Conservation (phyloP, 805 yeast genomes). For the Groenewaldozyma tartarivorans region DNA sequence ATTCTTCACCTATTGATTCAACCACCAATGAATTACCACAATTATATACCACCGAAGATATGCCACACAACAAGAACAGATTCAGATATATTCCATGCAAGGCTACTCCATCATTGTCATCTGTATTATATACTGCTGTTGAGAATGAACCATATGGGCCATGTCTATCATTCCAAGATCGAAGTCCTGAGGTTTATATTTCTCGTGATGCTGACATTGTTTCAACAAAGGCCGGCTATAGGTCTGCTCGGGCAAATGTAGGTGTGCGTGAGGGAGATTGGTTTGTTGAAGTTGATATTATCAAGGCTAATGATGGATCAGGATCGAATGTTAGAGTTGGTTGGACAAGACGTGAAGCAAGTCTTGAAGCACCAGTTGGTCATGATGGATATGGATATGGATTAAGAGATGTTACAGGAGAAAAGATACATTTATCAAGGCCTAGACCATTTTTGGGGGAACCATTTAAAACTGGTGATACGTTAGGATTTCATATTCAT, state of each 20-base stretch:
- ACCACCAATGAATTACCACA: slow-evolving; percentile 10
- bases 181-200: slow-evolving; percentile 48
- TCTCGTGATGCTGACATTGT: slow-evolving; percentile 34
- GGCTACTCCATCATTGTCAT: slow-evolving; percentile 45
- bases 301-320: slow-evolving; percentile 27
- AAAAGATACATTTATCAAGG: slow-evolving; percentile 65
- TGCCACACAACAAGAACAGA: slow-evolving; percentile 70
- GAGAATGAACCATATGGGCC: slow-evolving; percentile 61
- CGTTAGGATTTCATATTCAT: slow-evolving; percentile 64
- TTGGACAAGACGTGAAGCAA: slow-evolving; percentile 73
- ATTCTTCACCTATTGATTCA: not conserved
- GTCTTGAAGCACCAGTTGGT: slow-evolving; percentile 92
- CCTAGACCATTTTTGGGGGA: slow-evolving; percentile 46
- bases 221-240: slow-evolving; percentile 66
- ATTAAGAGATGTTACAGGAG: slow-evolving; percentile 67
- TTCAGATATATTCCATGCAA: slow-evolving; percentile 74
- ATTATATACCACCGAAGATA: slow-evolving; percentile 54
- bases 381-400: slow-evolving; percentile 93
- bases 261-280: slow-evolving; percentile 70
- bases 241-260: slow-evolving; percentile 64
- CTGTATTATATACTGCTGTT: slow-evolving; percentile 56
- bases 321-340: slow-evolving; percentile 73
- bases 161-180: slow-evolving; percentile 56
- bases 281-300: slow-evolving; percentile 67
- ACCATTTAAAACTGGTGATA: slow-evolving; percentile 68